Conservation (phyloP, 2,329 filamentous ascomycete species). For the Raffaelea arxii region DNA sequence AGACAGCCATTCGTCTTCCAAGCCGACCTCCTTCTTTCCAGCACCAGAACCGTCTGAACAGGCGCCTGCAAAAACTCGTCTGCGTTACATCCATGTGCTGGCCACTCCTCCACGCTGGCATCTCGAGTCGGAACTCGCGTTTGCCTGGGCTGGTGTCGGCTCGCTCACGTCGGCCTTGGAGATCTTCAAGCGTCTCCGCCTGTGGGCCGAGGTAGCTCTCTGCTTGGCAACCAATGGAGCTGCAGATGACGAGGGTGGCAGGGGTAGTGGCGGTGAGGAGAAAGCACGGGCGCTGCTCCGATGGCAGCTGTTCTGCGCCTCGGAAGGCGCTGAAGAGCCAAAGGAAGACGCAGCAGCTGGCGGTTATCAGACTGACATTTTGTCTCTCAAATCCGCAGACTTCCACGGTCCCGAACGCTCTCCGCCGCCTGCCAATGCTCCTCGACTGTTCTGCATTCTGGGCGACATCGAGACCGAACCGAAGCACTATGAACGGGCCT, state of each 20-base stretch:
- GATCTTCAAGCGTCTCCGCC: conserved; percentile 85
- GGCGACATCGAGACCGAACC: conserved; percentile 77
- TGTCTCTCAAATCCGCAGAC: conserved; percentile 41
- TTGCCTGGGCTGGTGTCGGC: conserved; percentile 83
- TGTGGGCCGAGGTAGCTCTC: conserved; percentile 92
- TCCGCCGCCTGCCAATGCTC: conserved; percentile 70
- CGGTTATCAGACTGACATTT: conserved; percentile 46
- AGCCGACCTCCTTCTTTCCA: conserved; percentile 73
- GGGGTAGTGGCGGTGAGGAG: conserved; percentile 56
- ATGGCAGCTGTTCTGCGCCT: conserved; percentile 66
- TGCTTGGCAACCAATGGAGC: conserved; percentile 61
- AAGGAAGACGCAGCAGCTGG: conserved; percentile 30
- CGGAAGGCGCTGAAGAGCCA: conserved; percentile 21
- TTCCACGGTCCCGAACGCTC: conserved; percentile 55
- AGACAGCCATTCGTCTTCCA: conserved; percentile 15
- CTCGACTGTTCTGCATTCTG: conserved; percentile 84
- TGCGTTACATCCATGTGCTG: conserved; percentile 77
- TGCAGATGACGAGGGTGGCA: conserved; percentile 47
- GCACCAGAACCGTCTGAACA: conserved; percentile 66
- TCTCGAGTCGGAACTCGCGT: conserved; percentile 83
- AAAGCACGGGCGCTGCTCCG: conserved; percentile 71
- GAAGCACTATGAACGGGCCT: conserved; percentile 71
- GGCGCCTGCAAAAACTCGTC: conserved; percentile 63
- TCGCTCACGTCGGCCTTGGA: conserved; percentile 84
- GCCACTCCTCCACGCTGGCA: conserved; percentile 85